Base-by-base conservation (phyloP, 352 stramenopile species). In the Pythium apleroticum region DNA sequence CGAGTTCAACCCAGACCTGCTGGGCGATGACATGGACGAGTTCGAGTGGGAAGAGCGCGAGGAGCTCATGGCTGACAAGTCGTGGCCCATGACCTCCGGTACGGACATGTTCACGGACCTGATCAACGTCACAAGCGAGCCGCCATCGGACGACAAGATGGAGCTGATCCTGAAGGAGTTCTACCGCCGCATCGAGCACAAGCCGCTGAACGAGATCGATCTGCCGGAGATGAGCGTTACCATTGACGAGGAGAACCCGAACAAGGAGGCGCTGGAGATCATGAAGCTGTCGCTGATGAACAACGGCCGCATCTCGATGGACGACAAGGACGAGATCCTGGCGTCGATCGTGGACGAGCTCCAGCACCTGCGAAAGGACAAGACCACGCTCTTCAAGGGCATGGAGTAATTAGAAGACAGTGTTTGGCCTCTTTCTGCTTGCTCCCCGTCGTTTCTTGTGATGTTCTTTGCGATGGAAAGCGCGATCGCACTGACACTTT, bases 241-340 rank as follows among this genome's bases (percentile, higher is more conserved):
- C 35, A 80, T 96, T 54, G 72, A 82, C 7, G 69, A 71, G 15
- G 76, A 88, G 37, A 69, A 96, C 70, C 80, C 82, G 33, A 86
- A 96, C 72, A 80, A 78, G 71, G 81, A 93, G 24, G 85, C 85
- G 24, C 75, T 96, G 9, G 84, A 91, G 74, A 89, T 94, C 72
- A 96, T 96, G 87, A 93, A 94, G 80, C 76, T 93, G 39, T 91
- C 87, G 58, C 78, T 96, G 66, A 75, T 93, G 62, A 96, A 96
- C 77, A 96, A 96, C 68, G 87, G 87, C 46, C 87, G 84, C 61
- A 86, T 96, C 60, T 80, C 76, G 52, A 92, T 96, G 84, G 87
- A 91, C 65, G 87, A 94, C 79, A 96, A 96, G 82, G 85, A 96
- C 67, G 78, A 96, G 67, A 84, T 96, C 76, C 73, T 96, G 52